Base-by-base conservation (phyloP, 2,329 filamentous ascomycete genomes). In the Byssochlamys sp. region DNA sequence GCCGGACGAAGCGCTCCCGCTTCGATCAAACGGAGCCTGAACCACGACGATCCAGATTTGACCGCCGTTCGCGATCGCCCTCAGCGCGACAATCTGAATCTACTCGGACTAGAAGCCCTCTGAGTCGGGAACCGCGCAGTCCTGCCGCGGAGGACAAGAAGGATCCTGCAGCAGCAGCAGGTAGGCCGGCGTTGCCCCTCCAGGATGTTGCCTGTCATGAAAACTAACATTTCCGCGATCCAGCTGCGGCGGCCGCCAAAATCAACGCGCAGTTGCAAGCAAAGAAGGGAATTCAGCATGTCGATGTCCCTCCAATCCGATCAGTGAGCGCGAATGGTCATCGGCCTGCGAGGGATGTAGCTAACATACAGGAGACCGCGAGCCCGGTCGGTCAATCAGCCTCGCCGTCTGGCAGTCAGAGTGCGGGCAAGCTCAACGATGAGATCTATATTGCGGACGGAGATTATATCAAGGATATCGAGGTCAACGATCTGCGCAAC, bases 381-480 rank as follows among this genome's bases (percentile, higher is more conserved):
- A 84, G 77, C 66, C 77, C 81, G 61, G 76, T 78, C 59, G 75
- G 73, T 54, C 83, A 83, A 71, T 82, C 84, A 52, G 77, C 81
- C 24, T 77, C 80, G 27, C 76, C 80, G 48, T 73, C 76, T 52
- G 71, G 73, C 51, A 71, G 77, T n/a, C 77, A 76, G 51, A 71
- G 69, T 55, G 75, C 75, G 25, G 79, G 80, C 48, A 84, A 84
- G 60, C 81, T 95, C 73, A 90, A 92, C 67, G 85, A 87, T 67
- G 90, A 95, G 68, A 88, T 96, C 72, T 97, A 97, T 71, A 88
- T 95, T 66, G 88, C 91, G 61, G 94, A 97, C 72, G 94, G 94
- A 67, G 94, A 99, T 76, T 97, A 89, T 73, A 97, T 99, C 77
- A 94, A 95, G 75, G 94, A 99, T 71, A 96, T 99, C 70, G 94